Evolutionary conservation across 2,329 filamentous ascomycete genomes (phyloP), one percentile per base, ranked within the genome.

Genomic region (Sarocladium brachiariae): DNA sequence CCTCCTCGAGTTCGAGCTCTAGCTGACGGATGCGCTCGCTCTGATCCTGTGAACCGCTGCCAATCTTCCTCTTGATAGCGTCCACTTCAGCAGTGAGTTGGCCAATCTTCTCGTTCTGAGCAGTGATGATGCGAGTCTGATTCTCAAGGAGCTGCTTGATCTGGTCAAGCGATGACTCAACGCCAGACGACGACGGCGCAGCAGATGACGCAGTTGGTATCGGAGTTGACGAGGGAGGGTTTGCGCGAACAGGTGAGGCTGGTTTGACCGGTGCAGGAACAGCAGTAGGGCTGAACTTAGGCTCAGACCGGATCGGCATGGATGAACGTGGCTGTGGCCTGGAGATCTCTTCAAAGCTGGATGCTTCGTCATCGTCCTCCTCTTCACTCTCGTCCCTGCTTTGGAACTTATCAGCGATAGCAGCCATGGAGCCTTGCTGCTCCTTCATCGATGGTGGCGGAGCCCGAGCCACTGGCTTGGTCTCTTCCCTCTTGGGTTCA

Each of bases 351-450:
- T 96, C 91, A 58, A 96, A 96, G 69, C 85, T 89, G 1, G 88
- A 92, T 24, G 79, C 77, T 52, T 88, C 85, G 43, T 84, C 81
- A 16, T 80, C 75, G 2, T 78, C 76, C 1, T 81, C 78, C 18
- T 79, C 80, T 10, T 82, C 77, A n/a, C 79, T 79, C 1, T 83
- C 80, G 23, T 73, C 72, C 19, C 86, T 75, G 64, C 95, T 90
- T 59, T 89, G 86, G 69, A 88, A 96, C 68, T 88, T 95, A 65
- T 80, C 83, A 9, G 90, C 91, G 76, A 93, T 85, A 51, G 83
- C 83, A 18, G 89, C 81, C 69, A 96, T 93, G 11, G 89, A 95
- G 24, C 80, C 80, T 66, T 93, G 90, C 71, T 96, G 92, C 55
- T 95, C 88, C 55, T 84, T 86, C 70, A 95, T 80, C 1, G 81